Base-by-base conservation (phyloP, 768 basidiomycete species). In the Zangia roseola region DNA sequence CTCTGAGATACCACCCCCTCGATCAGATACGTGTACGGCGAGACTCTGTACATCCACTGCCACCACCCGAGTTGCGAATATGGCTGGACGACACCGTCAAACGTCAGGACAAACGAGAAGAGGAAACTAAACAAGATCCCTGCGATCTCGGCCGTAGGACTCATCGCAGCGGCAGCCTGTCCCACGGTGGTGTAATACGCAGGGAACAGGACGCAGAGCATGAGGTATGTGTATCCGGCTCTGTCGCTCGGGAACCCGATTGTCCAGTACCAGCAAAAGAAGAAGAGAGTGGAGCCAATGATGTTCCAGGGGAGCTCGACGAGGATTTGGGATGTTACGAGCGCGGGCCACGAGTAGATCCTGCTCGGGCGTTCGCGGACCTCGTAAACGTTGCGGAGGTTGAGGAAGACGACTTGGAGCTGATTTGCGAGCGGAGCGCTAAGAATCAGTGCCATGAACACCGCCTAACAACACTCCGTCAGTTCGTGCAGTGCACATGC, bases 1-100 rank as follows among this genome's bases (percentile, higher is more conserved):
- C 85, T 66, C 62, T 74, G 69, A 0, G 73, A 68, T 8, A 71
- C 54, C 20, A 78, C 52, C 25, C 68, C 74, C 42, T 81, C 81
- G 47, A 84, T 71, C 23, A 84, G 65, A 54, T 84, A 83, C 2
- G 78, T 78, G 60, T 71, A 81, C 0, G 80, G 80, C 4, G 79
- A 79, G 24, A 77, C 8, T 46, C 61, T 71, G 52, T 77, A 87
- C 84, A 86, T 84, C 84, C 85, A 88, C 43, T 66, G 60, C 86
- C 86, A 88, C 80, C 83, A 84, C 10, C 79, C 79, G 3, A 88
- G 77, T 16, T 73, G 70, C 8, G 72, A 55, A 59, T 71, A 83
- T 7, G 86, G 86, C 56, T 88, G 86, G 4, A 88, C 60, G 31
- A 87, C 82, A 52, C 84, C 85, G 53, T 85, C 75, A 58, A 87